Conservation (phyloP, 179 eudicot species). For the Sideroxylon spinosum region DNA sequence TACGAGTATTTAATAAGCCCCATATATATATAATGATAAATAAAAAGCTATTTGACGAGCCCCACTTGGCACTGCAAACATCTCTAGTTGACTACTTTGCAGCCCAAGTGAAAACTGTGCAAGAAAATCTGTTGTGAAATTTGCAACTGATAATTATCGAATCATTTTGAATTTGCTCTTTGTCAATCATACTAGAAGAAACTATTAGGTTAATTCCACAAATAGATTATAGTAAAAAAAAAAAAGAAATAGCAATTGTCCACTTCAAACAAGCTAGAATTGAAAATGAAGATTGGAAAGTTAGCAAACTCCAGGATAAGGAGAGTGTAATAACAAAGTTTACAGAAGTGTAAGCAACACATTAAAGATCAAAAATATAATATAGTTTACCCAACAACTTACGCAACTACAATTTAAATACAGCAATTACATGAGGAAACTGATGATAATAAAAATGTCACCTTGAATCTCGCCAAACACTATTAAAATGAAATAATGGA, state of each 20-base stretch:
- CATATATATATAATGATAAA: no score
- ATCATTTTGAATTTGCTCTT: not conserved
- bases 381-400: not conserved
- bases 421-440: not conserved
- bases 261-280: not conserved
- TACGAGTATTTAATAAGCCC: not conserved
- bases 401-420: not conserved
- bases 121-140: no score
- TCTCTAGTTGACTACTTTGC: not conserved
- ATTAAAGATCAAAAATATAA: not conserved
- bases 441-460: constrained; percentile 24
- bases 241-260: not conserved
- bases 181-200: not conserved
- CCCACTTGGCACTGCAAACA: not conserved
- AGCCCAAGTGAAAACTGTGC: no score
- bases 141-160: not conserved
- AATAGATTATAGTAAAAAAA: not conserved
- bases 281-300: not conserved
- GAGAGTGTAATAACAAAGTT: not conserved
- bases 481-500: constrained; percentile 89
- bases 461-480: constrained; percentile 99
- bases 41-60: not conserved
- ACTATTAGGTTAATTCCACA: not conserved
- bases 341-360: not conserved
- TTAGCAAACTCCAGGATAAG: not conserved